These are phyloP conservation scores for Agaricus sinodeliciosus DNA, from an alignment of 768 basidiomycete genomes.

Conservation along the genomic window DNA sequence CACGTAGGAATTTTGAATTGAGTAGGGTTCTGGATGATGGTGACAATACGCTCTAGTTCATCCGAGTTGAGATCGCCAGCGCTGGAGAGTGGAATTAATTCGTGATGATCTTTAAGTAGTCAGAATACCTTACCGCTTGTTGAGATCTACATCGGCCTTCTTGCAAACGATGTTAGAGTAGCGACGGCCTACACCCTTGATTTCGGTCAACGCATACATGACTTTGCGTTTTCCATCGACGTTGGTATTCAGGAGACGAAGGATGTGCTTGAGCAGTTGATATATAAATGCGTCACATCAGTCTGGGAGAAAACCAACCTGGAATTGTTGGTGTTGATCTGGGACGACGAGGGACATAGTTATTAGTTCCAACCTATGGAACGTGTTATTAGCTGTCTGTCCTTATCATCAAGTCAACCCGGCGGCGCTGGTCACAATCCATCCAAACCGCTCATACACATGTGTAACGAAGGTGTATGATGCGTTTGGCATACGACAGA, in stretches of 20 bases:
- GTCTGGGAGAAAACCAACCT: slow-evolving; percentile 37
- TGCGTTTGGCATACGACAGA: neutral
- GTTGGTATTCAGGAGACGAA: slow-evolving; percentile 99
- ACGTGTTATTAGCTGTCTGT: slow-evolving; percentile 15
- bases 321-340: slow-evolving; percentile 93
- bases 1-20: slow-evolving; percentile 99
- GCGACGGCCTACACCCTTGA: slow-evolving; percentile 99
- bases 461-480: neutral
- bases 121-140: slow-evolving; percentile 73
- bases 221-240: slow-evolving; percentile 99
- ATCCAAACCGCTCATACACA: neutral
- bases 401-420: neutral
- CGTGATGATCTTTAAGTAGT: neutral
- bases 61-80: slow-evolving; percentile 99
- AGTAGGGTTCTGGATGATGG: slow-evolving; percentile 97
- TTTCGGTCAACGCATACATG: slow-evolving; percentile 99
- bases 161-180: slow-evolving; percentile 99
- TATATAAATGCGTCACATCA: slow-evolving; percentile 1
- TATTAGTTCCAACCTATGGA: slow-evolving; percentile 14
- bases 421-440: neutral
- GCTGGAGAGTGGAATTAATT: slow-evolving; percentile 33
- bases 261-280: slow-evolving; percentile 69
- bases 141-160: slow-evolving; percentile 98
- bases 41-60: slow-evolving; percentile 97
- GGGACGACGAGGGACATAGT: slow-evolving; percentile 96